Evolutionary conservation across 2,329 filamentous ascomycete genomes (phyloP).

Genomic region (Plenodomus biglobosus): DNA sequence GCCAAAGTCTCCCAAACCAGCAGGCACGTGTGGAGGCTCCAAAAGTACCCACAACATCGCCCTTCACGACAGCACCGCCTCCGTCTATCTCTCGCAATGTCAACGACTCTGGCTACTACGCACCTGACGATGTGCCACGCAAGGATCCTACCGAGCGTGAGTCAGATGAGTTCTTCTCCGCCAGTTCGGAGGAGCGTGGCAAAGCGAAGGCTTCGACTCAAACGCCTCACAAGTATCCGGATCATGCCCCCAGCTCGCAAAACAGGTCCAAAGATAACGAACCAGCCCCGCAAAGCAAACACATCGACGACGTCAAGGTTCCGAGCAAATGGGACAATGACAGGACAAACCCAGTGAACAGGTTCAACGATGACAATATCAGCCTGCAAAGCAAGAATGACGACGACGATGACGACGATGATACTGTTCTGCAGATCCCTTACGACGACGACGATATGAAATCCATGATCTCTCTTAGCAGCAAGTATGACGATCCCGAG

Average conservation of each 20-base stretch:
- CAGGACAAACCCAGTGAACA: not conserved
- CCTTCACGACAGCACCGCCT: conserved; percentile 17
- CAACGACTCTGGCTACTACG: conserved; percentile 39
- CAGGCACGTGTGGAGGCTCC: conserved; percentile 18
- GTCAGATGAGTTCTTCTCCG: conserved; percentile 39
- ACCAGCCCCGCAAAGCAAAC: conserved; percentile 1
- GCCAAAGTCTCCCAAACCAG: conserved; percentile 12
- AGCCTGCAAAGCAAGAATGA: conserved; percentile 3
- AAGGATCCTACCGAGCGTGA: conserved; percentile 29
- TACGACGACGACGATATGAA: conserved; percentile 23
- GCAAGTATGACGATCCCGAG: conserved; percentile 33
- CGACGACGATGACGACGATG: conserved; percentile 9
- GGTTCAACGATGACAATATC: not conserved
- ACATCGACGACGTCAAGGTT: not conserved
- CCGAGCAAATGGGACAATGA: not conserved
- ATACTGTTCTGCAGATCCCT: conserved; percentile 9
- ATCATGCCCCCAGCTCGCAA: conserved; percentile 20
- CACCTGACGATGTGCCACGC: conserved; percentile 30
- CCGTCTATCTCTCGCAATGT: conserved; percentile 18
- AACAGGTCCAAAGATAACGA: conserved; percentile 9
- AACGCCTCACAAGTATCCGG: conserved; percentile 19
- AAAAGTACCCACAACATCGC: conserved; percentile 15
- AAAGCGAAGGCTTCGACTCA: conserved; percentile 21
- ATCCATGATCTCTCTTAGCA: conserved; percentile 26
- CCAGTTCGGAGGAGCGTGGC: conserved; percentile 35